Conservation (phyloP, 139 green algal species). For the Haematococcus sp. region DNA sequence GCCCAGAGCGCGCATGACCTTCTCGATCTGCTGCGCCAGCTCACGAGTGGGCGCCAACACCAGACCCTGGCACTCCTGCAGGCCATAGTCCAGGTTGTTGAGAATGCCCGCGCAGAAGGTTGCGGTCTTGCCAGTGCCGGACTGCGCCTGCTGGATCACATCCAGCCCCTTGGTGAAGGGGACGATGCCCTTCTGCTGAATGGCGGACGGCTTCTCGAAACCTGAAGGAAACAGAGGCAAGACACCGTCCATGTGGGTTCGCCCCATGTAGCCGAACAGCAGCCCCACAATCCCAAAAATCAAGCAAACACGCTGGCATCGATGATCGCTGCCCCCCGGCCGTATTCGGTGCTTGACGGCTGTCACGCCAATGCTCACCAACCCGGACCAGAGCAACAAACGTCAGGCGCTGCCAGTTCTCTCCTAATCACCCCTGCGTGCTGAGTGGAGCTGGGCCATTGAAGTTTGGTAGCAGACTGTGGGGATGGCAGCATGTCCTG, state of each 20-base stretch:
- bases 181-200: conserved; percentile 99
- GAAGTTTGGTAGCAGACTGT: no score
- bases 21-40: conserved; percentile 99
- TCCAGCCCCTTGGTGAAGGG: conserved; percentile 97
- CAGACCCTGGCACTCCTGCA: conserved; percentile 95
- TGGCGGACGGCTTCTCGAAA: conserved; percentile 99
- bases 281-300: neutral
- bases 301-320: neutral
- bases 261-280: no score
- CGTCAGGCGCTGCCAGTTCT: no score
- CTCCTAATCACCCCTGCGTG: no score
- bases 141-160: conserved; percentile 99
- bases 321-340: no score
- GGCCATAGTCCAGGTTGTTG: conserved; percentile 95
- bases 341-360: no score
- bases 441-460: no score
- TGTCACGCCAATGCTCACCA: no score
- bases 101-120: conserved; percentile 99
- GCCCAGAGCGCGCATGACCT: conserved; percentile 97
- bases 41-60: conserved; percentile 98
- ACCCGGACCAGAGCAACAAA: no score
- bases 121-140: conserved; percentile 99
- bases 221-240: conserved; percentile 48
- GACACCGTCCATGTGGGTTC: neutral
- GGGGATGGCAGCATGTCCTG: no score